Conservation (phyloP, 768 basidiomycete species). For the Pisolithus microcarpus region DNA sequence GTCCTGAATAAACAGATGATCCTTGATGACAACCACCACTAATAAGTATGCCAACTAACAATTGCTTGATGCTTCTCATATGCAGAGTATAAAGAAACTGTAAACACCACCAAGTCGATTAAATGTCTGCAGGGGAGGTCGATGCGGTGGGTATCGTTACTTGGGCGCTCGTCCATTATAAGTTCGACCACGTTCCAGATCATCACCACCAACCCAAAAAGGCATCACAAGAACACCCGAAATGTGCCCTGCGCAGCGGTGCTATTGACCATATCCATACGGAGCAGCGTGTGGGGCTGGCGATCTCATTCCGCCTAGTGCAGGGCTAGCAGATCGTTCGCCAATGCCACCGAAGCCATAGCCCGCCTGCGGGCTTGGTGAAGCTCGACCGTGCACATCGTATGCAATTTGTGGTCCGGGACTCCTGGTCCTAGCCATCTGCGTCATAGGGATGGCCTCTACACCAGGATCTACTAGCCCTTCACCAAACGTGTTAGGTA, state of each 20-base stretch:
- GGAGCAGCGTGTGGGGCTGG: conserved; percentile 40
- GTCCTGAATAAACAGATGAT: not conserved
- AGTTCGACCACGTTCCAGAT: conserved; percentile 8
- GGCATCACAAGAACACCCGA: not conserved
- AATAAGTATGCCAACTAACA: not conserved
- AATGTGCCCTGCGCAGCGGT: not conserved
- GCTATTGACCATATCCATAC: conserved; percentile 34
- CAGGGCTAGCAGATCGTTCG: conserved; percentile 25
- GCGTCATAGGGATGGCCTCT: conserved; percentile 74
- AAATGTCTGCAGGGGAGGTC: conserved; percentile 12
- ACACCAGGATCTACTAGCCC: conserved; percentile 24
- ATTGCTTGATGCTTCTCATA: not conserved
- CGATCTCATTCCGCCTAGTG: conserved; percentile 28
- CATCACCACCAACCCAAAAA: conserved; percentile 5
- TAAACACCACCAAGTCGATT: conserved; percentile 18
- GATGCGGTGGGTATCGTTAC: conserved; percentile 11
- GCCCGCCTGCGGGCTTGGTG: conserved; percentile 39
- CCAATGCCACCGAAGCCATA: conserved; percentile 28
- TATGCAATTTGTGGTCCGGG: conserved; percentile 39
- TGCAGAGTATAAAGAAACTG: conserved; percentile 1
- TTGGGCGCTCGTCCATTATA: conserved; percentile 10
- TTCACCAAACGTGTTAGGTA: conserved; percentile 57
- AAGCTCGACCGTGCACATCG: conserved; percentile 26
- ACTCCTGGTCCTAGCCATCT: conserved; percentile 38
- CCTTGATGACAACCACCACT: not conserved